Percentiles rank a stretch among this genome's conserved stretches.
These are phyloP conservation scores for Paralagenidium karlingii DNA, from an alignment of 352 stramenopile species.

Conservation along the genomic window DNA sequence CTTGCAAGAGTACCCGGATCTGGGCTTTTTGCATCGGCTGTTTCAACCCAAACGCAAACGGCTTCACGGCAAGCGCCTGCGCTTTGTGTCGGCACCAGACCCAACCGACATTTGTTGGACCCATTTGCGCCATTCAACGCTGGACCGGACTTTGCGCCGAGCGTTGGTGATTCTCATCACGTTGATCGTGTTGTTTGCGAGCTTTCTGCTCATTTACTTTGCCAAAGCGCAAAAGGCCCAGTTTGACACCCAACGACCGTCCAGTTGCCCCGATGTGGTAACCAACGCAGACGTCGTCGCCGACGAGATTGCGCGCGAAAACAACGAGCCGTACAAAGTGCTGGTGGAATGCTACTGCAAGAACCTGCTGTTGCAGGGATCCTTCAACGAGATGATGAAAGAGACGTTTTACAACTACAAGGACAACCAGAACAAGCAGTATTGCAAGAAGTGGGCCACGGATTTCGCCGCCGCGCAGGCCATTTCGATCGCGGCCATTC, in stretches of 20 bases:
- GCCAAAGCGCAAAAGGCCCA: slow-evolving; percentile 60
- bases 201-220: slow-evolving; percentile 65
- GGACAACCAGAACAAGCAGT: slow-evolving; percentile 18
- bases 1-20: slow-evolving; percentile 58
- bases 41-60: slow-evolving; percentile 56
- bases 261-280: slow-evolving; percentile 41
- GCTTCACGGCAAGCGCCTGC: slow-evolving; percentile 54
- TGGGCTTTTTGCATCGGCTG: slow-evolving; percentile 55
- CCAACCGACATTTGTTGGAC: slow-evolving; percentile 81
- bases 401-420: slow-evolving; percentile 33
- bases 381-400: slow-evolving; percentile 44
- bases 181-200: slow-evolving; percentile 48
- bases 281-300: slow-evolving; percentile 51
- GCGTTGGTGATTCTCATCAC: slow-evolving; percentile 52
- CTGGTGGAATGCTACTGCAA: slow-evolving; percentile 78
- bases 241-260: slow-evolving; percentile 45
- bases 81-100: slow-evolving; percentile 52
- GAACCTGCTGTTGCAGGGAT: slow-evolving; percentile 23
- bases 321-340: slow-evolving; percentile 43
- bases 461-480: slow-evolving; percentile 52
- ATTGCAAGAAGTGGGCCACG: slow-evolving; percentile 59
- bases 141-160: slow-evolving; percentile 48
- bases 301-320: slow-evolving; percentile 45
- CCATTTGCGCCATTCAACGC: slow-evolving; percentile 57
- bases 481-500: slow-evolving; percentile 43